Percentiles rank a stretch among this genome's conserved stretches.
Evolutionary conservation across 1,139 yeast species (phyloP).

Genomic region (Keqinozyma sinolaborantium): DNA sequence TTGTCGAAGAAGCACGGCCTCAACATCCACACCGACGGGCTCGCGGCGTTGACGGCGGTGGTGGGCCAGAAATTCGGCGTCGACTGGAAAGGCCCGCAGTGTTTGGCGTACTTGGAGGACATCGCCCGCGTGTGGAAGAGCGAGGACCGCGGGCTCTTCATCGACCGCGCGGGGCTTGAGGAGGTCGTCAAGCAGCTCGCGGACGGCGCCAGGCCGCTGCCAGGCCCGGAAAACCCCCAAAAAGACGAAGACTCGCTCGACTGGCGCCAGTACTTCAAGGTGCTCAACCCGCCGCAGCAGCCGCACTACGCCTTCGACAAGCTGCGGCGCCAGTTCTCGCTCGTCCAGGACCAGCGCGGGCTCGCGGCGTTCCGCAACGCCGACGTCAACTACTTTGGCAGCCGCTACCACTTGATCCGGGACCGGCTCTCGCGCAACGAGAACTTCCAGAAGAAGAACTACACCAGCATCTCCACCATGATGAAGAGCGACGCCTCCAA

Average conservation of each 20-base stretch:
- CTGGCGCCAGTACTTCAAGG: slow-evolving; percentile 72
- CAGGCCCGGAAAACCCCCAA: slow-evolving; percentile 14
- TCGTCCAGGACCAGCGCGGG: slow-evolving; percentile 13
- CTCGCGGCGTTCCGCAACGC: slow-evolving; percentile 17
- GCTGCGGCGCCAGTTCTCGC: slow-evolving; percentile 61
- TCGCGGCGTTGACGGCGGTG: slow-evolving; percentile 65
- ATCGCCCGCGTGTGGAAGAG: slow-evolving; percentile 83
- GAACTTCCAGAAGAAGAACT: slow-evolving; percentile 54
- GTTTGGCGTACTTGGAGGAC: slow-evolving; percentile 71
- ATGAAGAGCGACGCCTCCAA: slow-evolving; percentile 26
- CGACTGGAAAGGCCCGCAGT: slow-evolving; percentile 75
- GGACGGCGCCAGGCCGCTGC: slow-evolving; percentile 4
- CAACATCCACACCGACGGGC: slow-evolving; percentile 83
- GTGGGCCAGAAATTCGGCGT: slow-evolving; percentile 77
- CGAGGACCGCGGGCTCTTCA: slow-evolving; percentile 81
- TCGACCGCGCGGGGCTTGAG: slow-evolving; percentile 69
- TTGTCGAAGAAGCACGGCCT: slow-evolving; percentile 90
- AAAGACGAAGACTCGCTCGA: slow-evolving; percentile 29
- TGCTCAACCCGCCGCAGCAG: slow-evolving; percentile 63
- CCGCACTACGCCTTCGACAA: slow-evolving; percentile 66
- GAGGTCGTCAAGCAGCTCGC: slow-evolving; percentile 57
- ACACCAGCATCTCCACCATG: slow-evolving; percentile 32
- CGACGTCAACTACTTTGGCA: slow-evolving; percentile 25
- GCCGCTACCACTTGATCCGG: slow-evolving; percentile 55
- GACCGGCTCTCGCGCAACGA: slow-evolving; percentile 79